Evolutionary conservation across 768 basidiomycete species (phyloP).

Genomic region (Crucibulum laeve): DNA sequence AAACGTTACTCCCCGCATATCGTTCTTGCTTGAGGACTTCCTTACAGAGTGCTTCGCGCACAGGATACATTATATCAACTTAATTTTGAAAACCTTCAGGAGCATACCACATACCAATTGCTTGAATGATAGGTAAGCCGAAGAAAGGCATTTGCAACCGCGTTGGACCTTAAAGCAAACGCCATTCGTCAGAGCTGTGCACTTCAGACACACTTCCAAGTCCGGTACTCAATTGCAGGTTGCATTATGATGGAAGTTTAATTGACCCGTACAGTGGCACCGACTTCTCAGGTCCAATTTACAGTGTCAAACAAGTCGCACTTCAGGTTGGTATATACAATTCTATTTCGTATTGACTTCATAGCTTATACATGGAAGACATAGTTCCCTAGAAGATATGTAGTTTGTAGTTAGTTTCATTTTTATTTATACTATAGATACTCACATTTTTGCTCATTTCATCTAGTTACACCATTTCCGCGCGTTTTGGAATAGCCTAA

Average conservation of each 20-base stretch:
- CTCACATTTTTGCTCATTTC: not conserved
- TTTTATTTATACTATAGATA: not conserved
- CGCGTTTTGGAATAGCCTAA: conserved; percentile 90
- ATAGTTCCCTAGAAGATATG: not conserved
- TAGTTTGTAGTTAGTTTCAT: not conserved
- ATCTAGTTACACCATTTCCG: conserved; percentile 51
- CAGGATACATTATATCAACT: too few species aligned
- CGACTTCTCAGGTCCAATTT: not conserved
- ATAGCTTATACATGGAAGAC: not conserved
- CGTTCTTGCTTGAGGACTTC: too few species aligned
- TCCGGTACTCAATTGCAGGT: too few species aligned
- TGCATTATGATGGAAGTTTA: not conserved
- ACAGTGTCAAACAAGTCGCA: not conserved
- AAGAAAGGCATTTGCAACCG: too few species aligned
- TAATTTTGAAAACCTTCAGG: too few species aligned
- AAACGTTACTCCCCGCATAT: too few species aligned
- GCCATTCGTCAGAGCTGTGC: too few species aligned
- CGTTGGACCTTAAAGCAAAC: too few species aligned
- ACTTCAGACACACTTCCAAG: too few species aligned
- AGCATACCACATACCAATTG: too few species aligned
- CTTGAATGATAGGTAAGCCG: too few species aligned
- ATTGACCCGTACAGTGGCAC: not conserved
- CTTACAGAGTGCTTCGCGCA: too few species aligned
- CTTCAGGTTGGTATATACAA: not conserved
- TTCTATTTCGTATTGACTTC: not conserved